Evolutionary conservation across 306 rosid species (phyloP).

Genomic region (Vigna mungo): DNA sequence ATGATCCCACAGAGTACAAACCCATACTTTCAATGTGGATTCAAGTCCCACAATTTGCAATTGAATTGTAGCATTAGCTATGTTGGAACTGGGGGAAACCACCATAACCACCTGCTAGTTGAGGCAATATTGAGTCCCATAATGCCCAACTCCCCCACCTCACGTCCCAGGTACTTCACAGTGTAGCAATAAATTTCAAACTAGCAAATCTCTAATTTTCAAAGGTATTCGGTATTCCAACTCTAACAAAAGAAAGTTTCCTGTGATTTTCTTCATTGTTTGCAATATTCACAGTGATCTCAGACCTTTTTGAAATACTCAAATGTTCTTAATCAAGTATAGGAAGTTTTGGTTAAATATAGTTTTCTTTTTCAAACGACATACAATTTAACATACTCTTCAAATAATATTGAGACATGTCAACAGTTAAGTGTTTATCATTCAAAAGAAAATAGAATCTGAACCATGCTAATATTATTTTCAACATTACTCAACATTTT

Average conservation of each 20-base stretch:
- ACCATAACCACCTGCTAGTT: neutral
- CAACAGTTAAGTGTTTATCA: neutral
- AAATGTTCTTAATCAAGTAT: neutral
- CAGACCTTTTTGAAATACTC: neutral
- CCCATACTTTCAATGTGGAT: neutral
- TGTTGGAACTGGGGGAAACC: conserved; percentile 14
- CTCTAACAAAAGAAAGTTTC: conserved; percentile 11
- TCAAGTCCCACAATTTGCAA: neutral
- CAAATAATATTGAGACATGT: conserved; percentile 1
- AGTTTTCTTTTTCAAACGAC: neutral
- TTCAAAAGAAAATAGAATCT: conserved; percentile 21
- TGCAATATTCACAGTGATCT: neutral
- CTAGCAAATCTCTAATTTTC: neutral
- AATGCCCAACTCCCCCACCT: neutral
- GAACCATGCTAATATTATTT: conserved; percentile 31
- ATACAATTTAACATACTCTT: conserved; percentile 12
- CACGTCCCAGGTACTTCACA: neutral
- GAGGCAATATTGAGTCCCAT: neutral
- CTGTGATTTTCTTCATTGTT: neutral
- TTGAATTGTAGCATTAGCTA: neutral
- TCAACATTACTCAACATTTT: conserved; percentile 21
- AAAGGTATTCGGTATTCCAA: neutral
- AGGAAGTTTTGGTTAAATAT: neutral
- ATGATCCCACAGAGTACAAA: neutral
- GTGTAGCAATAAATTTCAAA: neutral